These are phyloP conservation scores for Thermothielavioides terrestris DNA, from an alignment of 495 filamentous ascomycete genomes.

Conservation along the genomic window DNA sequence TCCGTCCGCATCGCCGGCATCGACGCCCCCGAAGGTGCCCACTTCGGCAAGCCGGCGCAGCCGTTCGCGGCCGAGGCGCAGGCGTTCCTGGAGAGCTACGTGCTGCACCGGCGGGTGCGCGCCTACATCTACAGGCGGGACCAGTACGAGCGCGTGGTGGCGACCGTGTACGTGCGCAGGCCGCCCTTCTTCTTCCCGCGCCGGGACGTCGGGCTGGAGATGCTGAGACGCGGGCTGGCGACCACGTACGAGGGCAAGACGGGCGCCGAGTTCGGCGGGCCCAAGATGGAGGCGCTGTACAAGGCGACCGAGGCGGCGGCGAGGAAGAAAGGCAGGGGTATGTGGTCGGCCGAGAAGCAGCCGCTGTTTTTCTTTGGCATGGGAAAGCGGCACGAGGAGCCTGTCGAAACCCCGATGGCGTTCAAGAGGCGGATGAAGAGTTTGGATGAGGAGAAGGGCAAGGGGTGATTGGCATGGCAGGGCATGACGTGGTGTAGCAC, in stretches of 20 bases:
- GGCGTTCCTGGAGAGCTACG: slow-evolving; percentile 62
- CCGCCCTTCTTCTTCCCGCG: slow-evolving; percentile 51
- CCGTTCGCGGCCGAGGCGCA: slow-evolving; percentile 74
- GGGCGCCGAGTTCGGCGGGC: slow-evolving; percentile 76
- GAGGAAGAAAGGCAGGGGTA: slow-evolving; percentile 56
- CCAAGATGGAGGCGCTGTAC: slow-evolving; percentile 51
- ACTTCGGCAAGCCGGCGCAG: slow-evolving; percentile 84
- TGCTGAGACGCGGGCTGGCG: slow-evolving; percentile 75
- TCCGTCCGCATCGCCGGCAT: slow-evolving; percentile 82
- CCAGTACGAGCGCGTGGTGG: slow-evolving; percentile 87
- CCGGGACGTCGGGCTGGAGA: slow-evolving; percentile 78
- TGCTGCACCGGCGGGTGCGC: slow-evolving; percentile 66
- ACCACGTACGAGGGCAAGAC: slow-evolving; percentile 87
- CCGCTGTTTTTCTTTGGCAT: slow-evolving; percentile 10
- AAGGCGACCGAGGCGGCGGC: slow-evolving; percentile 62
- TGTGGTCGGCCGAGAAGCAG: slow-evolving; percentile 50
- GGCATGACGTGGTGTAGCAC: slow-evolving; percentile 9
- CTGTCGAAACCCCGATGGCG: slow-evolving; percentile 70
- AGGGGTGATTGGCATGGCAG: slow-evolving; percentile 3
- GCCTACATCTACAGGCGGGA: slow-evolving; percentile 74
- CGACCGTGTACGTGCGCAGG: slow-evolving; percentile 67
- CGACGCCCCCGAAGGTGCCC: slow-evolving; percentile 85
- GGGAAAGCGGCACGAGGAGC: slow-evolving; percentile 22
- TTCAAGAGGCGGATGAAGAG: slow-evolving; percentile 64
- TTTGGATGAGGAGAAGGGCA: slow-evolving; percentile 22